Conservation (phyloP, 2,329 filamentous ascomycete species). For the Claviceps sorghi region DNA sequence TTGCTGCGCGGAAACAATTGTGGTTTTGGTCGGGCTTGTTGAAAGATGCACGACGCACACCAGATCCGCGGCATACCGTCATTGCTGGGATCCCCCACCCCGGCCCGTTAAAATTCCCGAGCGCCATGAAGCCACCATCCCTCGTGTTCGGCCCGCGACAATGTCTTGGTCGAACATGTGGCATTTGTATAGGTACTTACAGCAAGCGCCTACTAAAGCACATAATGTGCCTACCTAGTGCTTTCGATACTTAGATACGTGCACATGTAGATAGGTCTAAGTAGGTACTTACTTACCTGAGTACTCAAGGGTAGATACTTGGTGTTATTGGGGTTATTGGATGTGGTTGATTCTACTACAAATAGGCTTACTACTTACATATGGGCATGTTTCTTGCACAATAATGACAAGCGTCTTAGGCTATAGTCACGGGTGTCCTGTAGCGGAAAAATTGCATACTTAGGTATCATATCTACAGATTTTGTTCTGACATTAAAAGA, state of each 20-base stretch:
- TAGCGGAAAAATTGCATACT: not conserved
- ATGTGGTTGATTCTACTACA: too few relatives aligned
- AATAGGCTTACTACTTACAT: too few relatives aligned
- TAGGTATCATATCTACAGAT: slow-evolving; percentile 16
- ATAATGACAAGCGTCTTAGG: not conserved
- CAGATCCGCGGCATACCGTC: slow-evolving; percentile 15
- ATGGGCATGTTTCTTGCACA: too few relatives aligned
- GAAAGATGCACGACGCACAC: not conserved
- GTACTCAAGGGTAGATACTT: too few relatives aligned
- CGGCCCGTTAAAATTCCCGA: slow-evolving; percentile 8
- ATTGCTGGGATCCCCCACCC: slow-evolving; percentile 9
- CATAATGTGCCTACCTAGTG: not conserved
- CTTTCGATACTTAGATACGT: too few relatives aligned
- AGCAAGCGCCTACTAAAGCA: too few relatives aligned
- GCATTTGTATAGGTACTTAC: not conserved
- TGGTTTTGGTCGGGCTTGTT: not conserved
- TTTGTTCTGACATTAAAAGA: slow-evolving; percentile 22
- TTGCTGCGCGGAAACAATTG: not conserved
- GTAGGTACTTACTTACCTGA: too few relatives aligned
- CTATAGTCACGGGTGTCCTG: not conserved
- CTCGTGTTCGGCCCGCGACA: not conserved
- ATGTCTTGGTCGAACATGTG: not conserved
- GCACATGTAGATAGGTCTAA: too few relatives aligned
- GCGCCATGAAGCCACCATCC: not conserved
- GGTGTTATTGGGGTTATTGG: too few relatives aligned